Base-by-base conservation (phyloP, 78 protist species). In the Chrysochromulina parva region DNA sequence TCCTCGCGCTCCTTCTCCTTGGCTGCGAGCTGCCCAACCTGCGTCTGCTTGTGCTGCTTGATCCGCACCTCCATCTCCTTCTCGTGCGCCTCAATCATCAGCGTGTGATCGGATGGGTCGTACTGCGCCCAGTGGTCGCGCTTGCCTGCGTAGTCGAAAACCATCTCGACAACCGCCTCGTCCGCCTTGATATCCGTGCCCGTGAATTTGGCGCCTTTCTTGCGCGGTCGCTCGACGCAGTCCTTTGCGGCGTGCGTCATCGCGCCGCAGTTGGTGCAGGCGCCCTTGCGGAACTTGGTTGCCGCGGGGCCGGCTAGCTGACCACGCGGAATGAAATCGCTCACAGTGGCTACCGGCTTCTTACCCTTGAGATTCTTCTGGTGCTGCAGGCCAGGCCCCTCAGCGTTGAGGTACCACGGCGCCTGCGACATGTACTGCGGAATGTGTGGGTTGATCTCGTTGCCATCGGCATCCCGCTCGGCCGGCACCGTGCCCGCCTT, bases 241-340 rank as follows among this genome's bases (percentile, higher is more conserved):
- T 95, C 96, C 88, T 81, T 28, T 0, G 93, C 73, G 38, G 55
- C 85, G 94, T 99, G 99, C 10, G 98, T 95, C 96, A 96, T 96
- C 28, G 99, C 96, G 10, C 99, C 99, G 78, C 99, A 99, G 93
- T 99, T 99, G 17, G 88, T 91, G 53, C 99, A 99, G 2, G 99
- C 99, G n/a, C 99, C 99, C 82, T 97, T 97, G 22, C 98, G 78
- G 81, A 54, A 98, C 74, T 91, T 96, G 0, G 93, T 92, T 10
- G 98, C 96, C 3, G 96, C 92, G 3, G 60, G 74, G 2, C 96
- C 98, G 14, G 71, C 85, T 38, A 26, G 88, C 58, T 11, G 9
- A 1, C 95, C 95, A 2, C 94, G 62, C n/a, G 91, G 80, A 24
- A 76, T 14, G 85, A 88, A 94, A 17, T 67, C 66, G 20, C 55